phyloP scores from a whole-genome alignment of 371 early-diverging fungal species.

The Circinella minor region DNA sequence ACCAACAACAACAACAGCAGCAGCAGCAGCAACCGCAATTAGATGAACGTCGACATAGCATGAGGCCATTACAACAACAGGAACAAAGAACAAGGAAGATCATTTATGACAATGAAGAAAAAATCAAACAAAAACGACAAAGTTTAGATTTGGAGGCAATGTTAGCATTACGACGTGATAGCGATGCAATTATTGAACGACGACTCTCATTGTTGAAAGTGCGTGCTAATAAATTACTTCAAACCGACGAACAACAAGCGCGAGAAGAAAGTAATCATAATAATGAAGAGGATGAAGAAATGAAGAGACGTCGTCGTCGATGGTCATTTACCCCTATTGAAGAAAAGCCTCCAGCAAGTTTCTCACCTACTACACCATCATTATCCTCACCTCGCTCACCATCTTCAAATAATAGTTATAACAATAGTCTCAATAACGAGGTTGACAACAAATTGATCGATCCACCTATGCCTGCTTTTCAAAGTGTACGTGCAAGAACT shows the following conservation, averaged over 20 bases:
- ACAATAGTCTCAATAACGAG: neutral
- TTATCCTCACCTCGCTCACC: neutral
- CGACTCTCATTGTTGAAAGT: constrained; percentile 18
- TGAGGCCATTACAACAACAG: neutral
- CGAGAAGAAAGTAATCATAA: neutral
- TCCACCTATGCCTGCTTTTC: neutral
- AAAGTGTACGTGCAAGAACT: constrained; percentile 6
- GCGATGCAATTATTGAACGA: constrained; percentile 24
- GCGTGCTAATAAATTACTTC: constrained; percentile 12
- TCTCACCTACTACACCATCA: neutral
- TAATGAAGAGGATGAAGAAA: no score
- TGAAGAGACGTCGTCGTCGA: constrained; percentile 5
- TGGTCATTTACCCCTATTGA: constrained; percentile 7
- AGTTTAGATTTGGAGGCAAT: constrained; percentile 21
- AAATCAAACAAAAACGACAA: constrained; percentile 11
- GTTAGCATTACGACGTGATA: constrained; percentile 19
- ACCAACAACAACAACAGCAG: neutral
- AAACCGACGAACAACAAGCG: neutral
- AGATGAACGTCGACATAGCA: constrained; percentile 6
- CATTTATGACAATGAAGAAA: neutral
- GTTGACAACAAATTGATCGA: neutral
- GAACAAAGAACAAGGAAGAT: neutral
- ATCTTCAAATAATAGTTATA: neutral
- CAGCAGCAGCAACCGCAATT: neutral
- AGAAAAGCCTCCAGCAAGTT: neutral